These are phyloP conservation scores for Plasmodium adleri DNA, from an alignment of 169 alveolate species.

Conservation along the genomic window DNA sequence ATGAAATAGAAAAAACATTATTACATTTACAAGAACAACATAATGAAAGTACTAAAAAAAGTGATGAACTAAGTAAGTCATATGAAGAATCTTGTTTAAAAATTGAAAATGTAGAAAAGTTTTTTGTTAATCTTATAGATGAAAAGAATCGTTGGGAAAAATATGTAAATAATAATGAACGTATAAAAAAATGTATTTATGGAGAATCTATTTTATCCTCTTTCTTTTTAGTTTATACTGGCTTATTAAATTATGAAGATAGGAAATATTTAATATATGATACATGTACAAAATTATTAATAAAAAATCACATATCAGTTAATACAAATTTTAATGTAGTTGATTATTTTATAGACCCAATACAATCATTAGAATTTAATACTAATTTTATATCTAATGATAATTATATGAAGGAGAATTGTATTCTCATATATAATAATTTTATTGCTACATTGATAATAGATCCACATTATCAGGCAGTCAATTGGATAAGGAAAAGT, in stretches of 20 bases:
- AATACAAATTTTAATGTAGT: conserved; percentile 68
- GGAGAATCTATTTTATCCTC: conserved; percentile 74
- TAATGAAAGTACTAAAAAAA: conserved; percentile 80
- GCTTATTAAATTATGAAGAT: conserved; percentile 76
- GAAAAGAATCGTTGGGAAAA: conserved; percentile 77
- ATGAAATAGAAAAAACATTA: conserved; percentile 76
- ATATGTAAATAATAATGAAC: conserved; percentile 75
- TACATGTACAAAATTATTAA: conserved; percentile 33
- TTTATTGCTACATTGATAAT: conserved; percentile 59
- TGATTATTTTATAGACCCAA: conserved; percentile 76
- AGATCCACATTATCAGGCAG: conserved; percentile 69
- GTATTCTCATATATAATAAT: conserved; percentile 64
- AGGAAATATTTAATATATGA: conserved; percentile 61
- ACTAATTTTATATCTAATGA: conserved; percentile 57
- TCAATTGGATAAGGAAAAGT: conserved; percentile 64
- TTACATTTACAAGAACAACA: conserved; percentile 72
- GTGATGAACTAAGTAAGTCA: conserved; percentile 83
- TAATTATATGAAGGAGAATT: conserved; percentile 72
- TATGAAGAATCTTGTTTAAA: conserved; percentile 72
- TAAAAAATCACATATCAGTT: conserved; percentile 46
- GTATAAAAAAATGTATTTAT: conserved; percentile 51
- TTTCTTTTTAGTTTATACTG: conserved; percentile 73
- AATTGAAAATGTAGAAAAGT: conserved; percentile 74
- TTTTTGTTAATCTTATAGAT: conserved; percentile 57
- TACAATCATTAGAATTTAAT: conserved; percentile 59